Evolutionary conservation across 768 basidiomycete species (phyloP), one percentile per base, ranked within the genome.

Genomic region (Mycena crocata): DNA sequence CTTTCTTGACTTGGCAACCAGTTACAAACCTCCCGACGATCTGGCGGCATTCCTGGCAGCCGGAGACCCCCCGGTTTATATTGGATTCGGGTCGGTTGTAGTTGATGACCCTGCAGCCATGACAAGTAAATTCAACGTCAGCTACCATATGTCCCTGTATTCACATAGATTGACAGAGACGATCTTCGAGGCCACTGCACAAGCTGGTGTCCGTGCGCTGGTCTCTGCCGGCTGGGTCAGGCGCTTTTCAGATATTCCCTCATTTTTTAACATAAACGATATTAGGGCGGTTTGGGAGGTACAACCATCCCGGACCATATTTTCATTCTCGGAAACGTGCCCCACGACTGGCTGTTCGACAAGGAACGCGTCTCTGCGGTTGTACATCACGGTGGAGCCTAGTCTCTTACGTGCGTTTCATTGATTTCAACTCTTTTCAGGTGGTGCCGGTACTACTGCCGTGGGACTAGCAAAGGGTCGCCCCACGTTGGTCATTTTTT

Each of bases 271-370:
- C 28, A 50, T 32, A 30, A 59, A 52, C 42, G 13, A 49, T 32
- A 9, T 37, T 39, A 85, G 84, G 89, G 89, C 23, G 87, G 86
- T 5, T 77, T 91, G 1, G 89, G 89, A 2, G 86, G 84, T 12
- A 74, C 76, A 7, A 70, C 79, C 42, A 81, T 88, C n/a, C 89
- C 89, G 19, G 62, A 81, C 0, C 80, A 87, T 59, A 78, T 90
- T 23, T 88, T 88, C 77, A 87, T 91, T 46, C 81, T 90, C n/a
- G 88, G 84, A 71, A 89, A 87, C 66, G 83, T 90, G 8, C 90
- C 90, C 0, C 89, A 90, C 72, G 90, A 91, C 73, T 91, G 90
- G 90, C 80, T 91, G 6, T 91, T 90, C 68, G 83, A 83, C 35
- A 74, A 87, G 1, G 80, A 77, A 0, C 80, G 86, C 19, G 89